These are phyloP conservation scores for Calycina herbarum DNA, from an alignment of 2,329 filamentous ascomycete genomes.

Conservation along the genomic window DNA sequence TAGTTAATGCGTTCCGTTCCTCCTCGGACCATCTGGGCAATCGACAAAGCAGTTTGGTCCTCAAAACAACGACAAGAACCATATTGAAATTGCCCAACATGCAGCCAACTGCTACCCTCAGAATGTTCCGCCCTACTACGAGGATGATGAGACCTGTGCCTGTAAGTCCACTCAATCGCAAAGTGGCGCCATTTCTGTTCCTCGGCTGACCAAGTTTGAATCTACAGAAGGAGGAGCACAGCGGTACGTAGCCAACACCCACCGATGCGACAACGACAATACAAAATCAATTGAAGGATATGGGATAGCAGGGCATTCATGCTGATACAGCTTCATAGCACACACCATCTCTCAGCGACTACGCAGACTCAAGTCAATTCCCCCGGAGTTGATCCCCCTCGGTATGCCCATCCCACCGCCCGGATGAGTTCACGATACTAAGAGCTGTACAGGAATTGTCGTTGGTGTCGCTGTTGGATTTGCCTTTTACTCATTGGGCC, in stretches of 20 bases:
- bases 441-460: constrained; percentile 63
- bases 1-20: neutral
- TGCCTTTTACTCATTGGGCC: constrained; percentile 76
- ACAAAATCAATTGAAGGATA: neutral
- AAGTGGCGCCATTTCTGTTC: neutral
- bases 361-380: constrained; percentile 84
- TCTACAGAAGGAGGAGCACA: constrained; percentile 63
- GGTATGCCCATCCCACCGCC: constrained; percentile 58
- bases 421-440: constrained; percentile 23
- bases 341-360: constrained; percentile 97
- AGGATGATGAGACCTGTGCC: constrained; percentile 71
- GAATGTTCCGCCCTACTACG: constrained; percentile 65
- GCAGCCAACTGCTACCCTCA: constrained; percentile 58
- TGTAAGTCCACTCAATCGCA: constrained; percentile 53
- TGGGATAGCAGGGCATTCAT: neutral
- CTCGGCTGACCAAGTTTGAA: constrained; percentile 35
- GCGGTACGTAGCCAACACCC: constrained; percentile 52
- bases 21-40: neutral
- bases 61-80: neutral
- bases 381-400: constrained; percentile 90
- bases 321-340: constrained; percentile 54
- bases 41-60: neutral
- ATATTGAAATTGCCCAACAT: constrained; percentile 28
- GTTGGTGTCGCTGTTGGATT: constrained; percentile 80
- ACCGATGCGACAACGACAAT: neutral